Conservation (phyloP, 768 basidiomycete genomes). For the Macrolepiota albuminosa region DNA sequence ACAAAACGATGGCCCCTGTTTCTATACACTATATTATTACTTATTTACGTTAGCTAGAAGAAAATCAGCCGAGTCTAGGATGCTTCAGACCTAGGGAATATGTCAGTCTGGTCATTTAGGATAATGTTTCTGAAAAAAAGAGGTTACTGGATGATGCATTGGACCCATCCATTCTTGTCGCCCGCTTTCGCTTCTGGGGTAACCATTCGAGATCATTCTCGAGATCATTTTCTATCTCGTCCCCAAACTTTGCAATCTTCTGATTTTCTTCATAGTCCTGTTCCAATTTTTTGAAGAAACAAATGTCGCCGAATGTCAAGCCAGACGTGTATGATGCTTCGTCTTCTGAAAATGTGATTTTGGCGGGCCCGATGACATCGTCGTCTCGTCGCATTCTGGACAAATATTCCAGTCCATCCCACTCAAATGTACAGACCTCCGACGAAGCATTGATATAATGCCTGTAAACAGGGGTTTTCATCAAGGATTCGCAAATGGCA, state of each 20-base stretch:
- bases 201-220: too few relatives aligned
- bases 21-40: too few relatives aligned
- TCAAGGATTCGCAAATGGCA: not conserved
- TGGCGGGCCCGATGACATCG: not conserved
- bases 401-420: not conserved
- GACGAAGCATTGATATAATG: not conserved
- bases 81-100: not conserved
- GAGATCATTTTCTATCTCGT: too few relatives aligned
- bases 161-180: not conserved
- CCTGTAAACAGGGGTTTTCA: not conserved
- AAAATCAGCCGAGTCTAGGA: not conserved
- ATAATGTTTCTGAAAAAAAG: not conserved
- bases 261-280: not conserved
- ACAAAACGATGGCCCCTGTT: too few relatives aligned
- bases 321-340: not conserved
- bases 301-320: not conserved
- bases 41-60: too few relatives aligned
- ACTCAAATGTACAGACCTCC: not conserved
- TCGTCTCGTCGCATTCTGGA: not conserved
- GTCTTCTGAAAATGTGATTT: not conserved
- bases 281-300: not conserved
- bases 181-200: not conserved
- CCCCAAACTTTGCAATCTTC: too few relatives aligned
- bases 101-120: not conserved
- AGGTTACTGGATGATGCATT: not conserved